phyloP scores from a whole-genome alignment of 2,329 filamentous ascomycete genomes.

The Aspergillus latus region DNA sequence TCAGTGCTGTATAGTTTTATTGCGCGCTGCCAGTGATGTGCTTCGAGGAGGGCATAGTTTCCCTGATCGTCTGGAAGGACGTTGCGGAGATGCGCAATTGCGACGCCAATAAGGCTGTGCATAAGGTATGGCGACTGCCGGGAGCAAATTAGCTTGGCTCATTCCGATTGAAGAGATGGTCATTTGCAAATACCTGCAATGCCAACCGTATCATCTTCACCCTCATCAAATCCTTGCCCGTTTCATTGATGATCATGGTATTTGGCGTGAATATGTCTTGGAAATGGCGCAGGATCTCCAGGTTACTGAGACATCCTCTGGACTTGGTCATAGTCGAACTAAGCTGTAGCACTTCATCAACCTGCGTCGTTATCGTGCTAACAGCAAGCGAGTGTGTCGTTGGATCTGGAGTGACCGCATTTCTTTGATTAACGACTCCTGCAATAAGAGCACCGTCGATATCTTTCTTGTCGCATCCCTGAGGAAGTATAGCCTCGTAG shows the following conservation, averaged over 20 bases:
- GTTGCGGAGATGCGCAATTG: conserved; percentile 33
- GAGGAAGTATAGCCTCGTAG: conserved; percentile 22
- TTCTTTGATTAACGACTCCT: conserved; percentile 2
- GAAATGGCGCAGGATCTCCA: conserved; percentile 34
- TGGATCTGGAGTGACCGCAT: conserved; percentile 19
- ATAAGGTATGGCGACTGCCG: conserved; percentile 38
- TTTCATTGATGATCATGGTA: conserved; percentile 15
- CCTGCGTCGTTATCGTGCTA: conserved; percentile 20
- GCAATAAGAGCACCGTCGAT: conserved; percentile 9
- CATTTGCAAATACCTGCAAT: conserved; percentile 27
- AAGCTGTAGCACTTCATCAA: conserved; percentile 28
- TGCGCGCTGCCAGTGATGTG: conserved; percentile 41
- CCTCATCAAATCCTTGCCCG: conserved; percentile 22
- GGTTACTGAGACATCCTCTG: not conserved
- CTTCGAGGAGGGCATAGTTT: conserved; percentile 29
- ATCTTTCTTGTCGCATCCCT: not conserved
- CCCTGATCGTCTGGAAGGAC: conserved; percentile 24
- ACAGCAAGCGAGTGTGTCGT: conserved; percentile 25
- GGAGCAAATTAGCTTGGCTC: not conserved
- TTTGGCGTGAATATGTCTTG: conserved; percentile 18
- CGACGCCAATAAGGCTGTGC: conserved; percentile 37
- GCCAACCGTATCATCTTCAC: conserved; percentile 31
- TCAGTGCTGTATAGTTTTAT: conserved; percentile 37
- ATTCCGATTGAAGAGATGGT: not conserved
- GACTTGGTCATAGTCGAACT: not conserved